A percentile compares a stretch with the other conserved stretches of the same genome.
Conservation (phyloP, 305 asterid species). For the Plantago coronopus region DNA sequence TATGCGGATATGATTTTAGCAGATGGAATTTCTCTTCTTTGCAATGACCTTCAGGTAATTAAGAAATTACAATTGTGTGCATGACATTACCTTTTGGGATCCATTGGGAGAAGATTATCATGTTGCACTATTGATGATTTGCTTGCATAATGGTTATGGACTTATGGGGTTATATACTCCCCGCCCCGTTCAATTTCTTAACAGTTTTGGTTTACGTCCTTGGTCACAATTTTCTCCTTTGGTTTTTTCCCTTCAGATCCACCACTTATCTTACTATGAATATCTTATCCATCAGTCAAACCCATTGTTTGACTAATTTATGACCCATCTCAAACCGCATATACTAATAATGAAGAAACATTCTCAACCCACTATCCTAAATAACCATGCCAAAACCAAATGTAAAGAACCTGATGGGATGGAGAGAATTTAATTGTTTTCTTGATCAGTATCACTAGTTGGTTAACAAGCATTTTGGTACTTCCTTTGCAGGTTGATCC, state of each 20-base stretch:
- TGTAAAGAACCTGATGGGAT: too few relatives aligned
- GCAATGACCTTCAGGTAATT: constrained; percentile 87
- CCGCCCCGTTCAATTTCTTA: too few relatives aligned
- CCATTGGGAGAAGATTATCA: constrained; percentile 4
- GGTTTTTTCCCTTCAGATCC: too few relatives aligned
- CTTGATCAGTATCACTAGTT: constrained; percentile 8
- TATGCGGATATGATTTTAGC: constrained; percentile 87
- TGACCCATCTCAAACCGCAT: too few relatives aligned
- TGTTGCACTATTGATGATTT: constrained; percentile 7
- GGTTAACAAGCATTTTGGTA: constrained; percentile 18
- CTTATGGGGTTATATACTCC: too few relatives aligned
- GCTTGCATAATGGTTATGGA: constrained; percentile 1
- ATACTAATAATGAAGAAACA: too few relatives aligned
- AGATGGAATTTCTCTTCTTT: constrained; percentile 83
- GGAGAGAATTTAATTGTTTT: not conserved
- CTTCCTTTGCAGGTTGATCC: constrained; percentile 79
- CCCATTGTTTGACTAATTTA: too few relatives aligned
- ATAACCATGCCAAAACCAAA: too few relatives aligned
- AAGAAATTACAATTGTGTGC: constrained; percentile 19
- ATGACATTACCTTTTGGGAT: not conserved
- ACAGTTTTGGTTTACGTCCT: too few relatives aligned
- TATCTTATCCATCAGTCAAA: too few relatives aligned
- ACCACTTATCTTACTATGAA: not conserved
- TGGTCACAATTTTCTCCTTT: too few relatives aligned
- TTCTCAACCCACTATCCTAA: too few relatives aligned